Conservation (phyloP, 345 rosid species). For the Carallia pectinifolia region DNA sequence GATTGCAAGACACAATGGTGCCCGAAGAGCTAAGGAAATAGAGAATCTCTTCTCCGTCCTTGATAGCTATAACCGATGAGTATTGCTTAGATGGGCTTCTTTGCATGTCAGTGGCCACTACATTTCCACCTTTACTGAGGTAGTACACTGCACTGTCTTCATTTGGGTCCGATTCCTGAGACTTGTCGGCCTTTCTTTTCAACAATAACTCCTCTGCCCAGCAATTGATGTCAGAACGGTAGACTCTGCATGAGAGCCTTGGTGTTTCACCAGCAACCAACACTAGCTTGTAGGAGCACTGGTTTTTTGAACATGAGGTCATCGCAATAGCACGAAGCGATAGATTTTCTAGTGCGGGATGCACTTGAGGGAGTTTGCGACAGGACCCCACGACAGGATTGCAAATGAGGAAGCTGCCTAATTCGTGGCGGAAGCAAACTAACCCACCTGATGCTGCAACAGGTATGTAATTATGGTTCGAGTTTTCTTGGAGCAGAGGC, state of each 20-base stretch:
- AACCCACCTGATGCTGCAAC: constrained; percentile 82
- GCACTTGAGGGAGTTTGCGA: constrained; percentile 40
- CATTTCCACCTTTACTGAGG: constrained; percentile 75
- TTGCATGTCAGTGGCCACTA: constrained; percentile 66
- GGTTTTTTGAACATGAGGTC: constrained; percentile 28
- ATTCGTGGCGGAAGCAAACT: constrained; percentile 56
- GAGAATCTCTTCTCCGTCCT: constrained; percentile 46
- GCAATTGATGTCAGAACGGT: constrained; percentile 41
- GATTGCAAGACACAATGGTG: constrained; percentile 62
- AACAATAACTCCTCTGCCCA: constrained; percentile 57
- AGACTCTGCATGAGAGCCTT: constrained; percentile 48
- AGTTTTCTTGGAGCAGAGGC: constrained; percentile 22
- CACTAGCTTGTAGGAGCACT: constrained; percentile 52
- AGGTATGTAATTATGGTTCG: constrained; percentile 39
- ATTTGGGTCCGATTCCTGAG: constrained; percentile 26
- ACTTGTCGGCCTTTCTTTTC: constrained; percentile 37
- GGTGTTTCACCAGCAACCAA: constrained; percentile 65
- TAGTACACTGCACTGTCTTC: constrained; percentile 61
- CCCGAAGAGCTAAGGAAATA: constrained; percentile 79
- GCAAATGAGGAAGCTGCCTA: constrained; percentile 47
- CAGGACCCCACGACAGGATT: constrained; percentile 71
- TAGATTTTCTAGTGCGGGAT: constrained; percentile 21
- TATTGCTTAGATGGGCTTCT: constrained; percentile 88
- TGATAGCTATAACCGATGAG: constrained; percentile 61
- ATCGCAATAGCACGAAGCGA: constrained; percentile 74